Base-by-base conservation (phyloP, 495 filamentous ascomycete species). In the Darksidea phi region DNA sequence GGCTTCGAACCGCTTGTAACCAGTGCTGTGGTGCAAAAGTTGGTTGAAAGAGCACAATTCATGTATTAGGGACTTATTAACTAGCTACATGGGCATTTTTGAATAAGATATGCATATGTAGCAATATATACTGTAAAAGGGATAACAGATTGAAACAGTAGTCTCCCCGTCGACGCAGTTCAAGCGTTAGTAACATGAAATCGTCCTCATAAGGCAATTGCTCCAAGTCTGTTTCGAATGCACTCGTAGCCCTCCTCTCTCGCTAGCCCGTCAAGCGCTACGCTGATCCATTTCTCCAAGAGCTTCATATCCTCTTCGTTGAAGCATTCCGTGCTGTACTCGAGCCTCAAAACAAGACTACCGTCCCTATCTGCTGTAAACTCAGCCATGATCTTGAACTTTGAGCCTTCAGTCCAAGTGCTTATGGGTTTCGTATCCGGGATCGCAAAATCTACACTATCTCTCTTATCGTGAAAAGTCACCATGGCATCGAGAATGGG, bases 401-500 rank as follows among this genome's bases (percentile, higher is more conserved):
- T 72, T 2, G 70, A 25, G 1, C 70, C 70, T 2, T 62, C 52
- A 12, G 56, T 42, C 58, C 65, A 70, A 4, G 66, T 68, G 8
- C 8, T 25, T 1, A 63, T 11, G n/a, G 28, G 53, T 12, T 28
- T 25, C 8, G 61, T 15, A 6, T 61, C 70, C 6, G 25, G n/a
- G n/a, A 72, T 52, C 0, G 23, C n/a, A 8, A 66, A 38, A 18
- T 38, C 18, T 20, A 58, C n/a, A 23, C 26, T 50, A 2, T 49
- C 11, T 6, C 36, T 4, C 1, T 12, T 42, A 10, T 72, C 61
- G 45, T 74, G 72, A 60, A 73, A 72, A 12, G 72, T 70, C 1
- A 74, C 71, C 65, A 73, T 70, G n/a, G 64, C 59, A 45, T 74
- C 71, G 24, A 72, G 67, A 6, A 74, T 17, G 0, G 70, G 67